Conservation (phyloP, 1,284 basidiomycete genomes). For the Pyrrhoderma noxium region DNA sequence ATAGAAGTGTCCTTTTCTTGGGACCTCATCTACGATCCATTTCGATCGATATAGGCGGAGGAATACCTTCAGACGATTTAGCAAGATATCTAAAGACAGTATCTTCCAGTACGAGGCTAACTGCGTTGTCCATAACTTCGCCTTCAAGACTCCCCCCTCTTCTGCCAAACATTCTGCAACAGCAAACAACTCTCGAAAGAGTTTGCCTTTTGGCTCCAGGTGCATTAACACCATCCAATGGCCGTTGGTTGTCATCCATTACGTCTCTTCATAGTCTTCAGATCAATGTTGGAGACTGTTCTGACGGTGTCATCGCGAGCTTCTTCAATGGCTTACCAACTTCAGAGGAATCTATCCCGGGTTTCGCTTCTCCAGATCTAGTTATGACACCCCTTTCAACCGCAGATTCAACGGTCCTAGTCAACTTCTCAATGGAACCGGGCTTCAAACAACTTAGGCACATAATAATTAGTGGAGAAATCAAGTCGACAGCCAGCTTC, state of each 20-base stretch:
- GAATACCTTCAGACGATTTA: slow-evolving; percentile 43
- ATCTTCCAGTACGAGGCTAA: slow-evolving; percentile 50
- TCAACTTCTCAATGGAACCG: slow-evolving; percentile 22
- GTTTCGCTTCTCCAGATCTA: slow-evolving; percentile 59
- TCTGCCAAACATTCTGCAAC: slow-evolving; percentile 54
- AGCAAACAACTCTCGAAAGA: slow-evolving; percentile 53
- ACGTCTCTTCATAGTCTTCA: slow-evolving; percentile 53
- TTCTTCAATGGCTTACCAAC: slow-evolving; percentile 59
- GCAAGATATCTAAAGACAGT: slow-evolving; percentile 54
- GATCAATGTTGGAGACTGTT: slow-evolving; percentile 61
- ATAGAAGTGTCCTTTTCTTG: slow-evolving; percentile 56
- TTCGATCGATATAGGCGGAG: slow-evolving; percentile 50
- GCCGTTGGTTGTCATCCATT: slow-evolving; percentile 58
- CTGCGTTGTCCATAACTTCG: slow-evolving; percentile 59
- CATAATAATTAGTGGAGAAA: slow-evolving; percentile 61
- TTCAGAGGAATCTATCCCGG: slow-evolving; percentile 41
- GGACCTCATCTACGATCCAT: slow-evolving; percentile 50
- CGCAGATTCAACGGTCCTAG: slow-evolving; percentile 37
- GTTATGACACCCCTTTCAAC: slow-evolving; percentile 58
- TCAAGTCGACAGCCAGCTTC: slow-evolving; percentile 59
- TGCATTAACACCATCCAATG: slow-evolving; percentile 56
- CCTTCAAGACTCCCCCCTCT: slow-evolving; percentile 60
- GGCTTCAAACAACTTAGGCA: slow-evolving; percentile 52
- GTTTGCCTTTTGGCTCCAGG: slow-evolving; percentile 63
- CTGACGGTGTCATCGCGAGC: slow-evolving; percentile 58